Conservation (phyloP, 129 eudicot species). For the Chrysanthemum makinoi region DNA sequence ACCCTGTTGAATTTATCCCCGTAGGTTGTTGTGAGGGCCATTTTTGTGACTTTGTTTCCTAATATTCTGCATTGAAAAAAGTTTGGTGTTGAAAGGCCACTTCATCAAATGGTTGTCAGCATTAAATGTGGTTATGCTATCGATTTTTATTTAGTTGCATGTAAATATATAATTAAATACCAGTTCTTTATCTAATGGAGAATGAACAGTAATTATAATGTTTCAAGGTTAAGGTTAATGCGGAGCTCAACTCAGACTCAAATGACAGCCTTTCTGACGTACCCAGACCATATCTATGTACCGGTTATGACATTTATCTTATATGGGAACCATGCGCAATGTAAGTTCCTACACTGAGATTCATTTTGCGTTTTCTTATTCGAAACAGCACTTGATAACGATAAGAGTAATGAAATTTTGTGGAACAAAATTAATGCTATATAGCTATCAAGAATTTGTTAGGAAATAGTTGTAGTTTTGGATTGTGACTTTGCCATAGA, state of each 20-base stretch:
- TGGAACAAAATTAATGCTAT: not conserved
- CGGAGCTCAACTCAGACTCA: slow-evolving; percentile 19
- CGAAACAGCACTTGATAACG: not conserved
- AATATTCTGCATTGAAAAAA: not conserved
- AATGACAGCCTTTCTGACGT: slow-evolving; percentile 31
- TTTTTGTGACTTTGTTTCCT: no score
- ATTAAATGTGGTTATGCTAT: not conserved
- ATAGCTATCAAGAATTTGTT: not conserved
- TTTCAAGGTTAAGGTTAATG: slow-evolving; percentile 16
- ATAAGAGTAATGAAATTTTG: not conserved
- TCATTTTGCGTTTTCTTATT: not conserved
- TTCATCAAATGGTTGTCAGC: not conserved
- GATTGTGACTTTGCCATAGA: not conserved
- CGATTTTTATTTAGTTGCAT: not conserved
- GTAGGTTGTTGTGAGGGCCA: no score
- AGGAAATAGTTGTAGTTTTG: not conserved
- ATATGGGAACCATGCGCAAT: slow-evolving; percentile 97
- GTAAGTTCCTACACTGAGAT: slow-evolving; percentile 45
- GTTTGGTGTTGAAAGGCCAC: not conserved
- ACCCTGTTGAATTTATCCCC: no score
- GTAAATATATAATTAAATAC: not conserved
- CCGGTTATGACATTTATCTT: slow-evolving; percentile 90
- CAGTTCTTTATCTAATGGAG: not conserved
- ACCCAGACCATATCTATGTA: slow-evolving; percentile 79
- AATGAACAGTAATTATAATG: not conserved